phyloP scores from a whole-genome alignment of 2,329 filamentous ascomycete genomes.

The Botryotinia calthae region DNA sequence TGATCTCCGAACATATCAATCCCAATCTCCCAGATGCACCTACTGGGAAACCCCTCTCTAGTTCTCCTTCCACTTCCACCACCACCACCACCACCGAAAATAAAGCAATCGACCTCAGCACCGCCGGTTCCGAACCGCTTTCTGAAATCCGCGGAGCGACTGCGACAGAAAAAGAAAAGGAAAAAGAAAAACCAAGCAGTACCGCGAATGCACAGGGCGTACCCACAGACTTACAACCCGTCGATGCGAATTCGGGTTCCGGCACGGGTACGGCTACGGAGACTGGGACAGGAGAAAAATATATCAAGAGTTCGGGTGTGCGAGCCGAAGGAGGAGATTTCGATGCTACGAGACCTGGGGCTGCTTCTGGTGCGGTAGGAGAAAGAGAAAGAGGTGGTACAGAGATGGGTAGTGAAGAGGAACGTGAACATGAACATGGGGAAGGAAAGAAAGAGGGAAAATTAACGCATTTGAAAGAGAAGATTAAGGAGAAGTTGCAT shows the following conservation, averaged over 20 bases:
- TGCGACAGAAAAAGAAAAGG: constrained; percentile 32
- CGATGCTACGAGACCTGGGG: constrained; percentile 61
- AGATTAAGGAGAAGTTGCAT: constrained; percentile 70
- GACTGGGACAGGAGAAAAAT: constrained; percentile 28
- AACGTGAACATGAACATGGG: constrained; percentile 24
- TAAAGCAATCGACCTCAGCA: neutral
- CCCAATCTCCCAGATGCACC: neutral
- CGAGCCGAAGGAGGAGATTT: constrained; percentile 66
- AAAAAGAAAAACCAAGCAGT: constrained; percentile 20
- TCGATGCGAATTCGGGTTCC: neutral
- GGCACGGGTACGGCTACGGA: too few relatives aligned
- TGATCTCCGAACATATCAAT: neutral
- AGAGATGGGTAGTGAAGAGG: constrained; percentile 40
- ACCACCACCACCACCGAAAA: neutral
- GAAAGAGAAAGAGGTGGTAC: constrained; percentile 54
- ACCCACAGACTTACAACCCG: neutral
- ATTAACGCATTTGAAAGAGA: constrained; percentile 57
- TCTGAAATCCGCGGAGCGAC: constrained; percentile 35
- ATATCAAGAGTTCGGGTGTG: constrained; percentile 57
- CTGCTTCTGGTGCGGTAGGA: constrained; percentile 60
- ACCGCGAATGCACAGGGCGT: neutral
- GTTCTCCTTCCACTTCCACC: neutral
- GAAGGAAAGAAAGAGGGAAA: constrained; percentile 35
- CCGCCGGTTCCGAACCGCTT: constrained; percentile 21
- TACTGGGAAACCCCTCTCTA: neutral